Evolutionary conservation across 2,329 filamentous ascomycete species (phyloP), one percentile per base, ranked within the genome.

Genomic region (Aspergillus aculeatus): DNA sequence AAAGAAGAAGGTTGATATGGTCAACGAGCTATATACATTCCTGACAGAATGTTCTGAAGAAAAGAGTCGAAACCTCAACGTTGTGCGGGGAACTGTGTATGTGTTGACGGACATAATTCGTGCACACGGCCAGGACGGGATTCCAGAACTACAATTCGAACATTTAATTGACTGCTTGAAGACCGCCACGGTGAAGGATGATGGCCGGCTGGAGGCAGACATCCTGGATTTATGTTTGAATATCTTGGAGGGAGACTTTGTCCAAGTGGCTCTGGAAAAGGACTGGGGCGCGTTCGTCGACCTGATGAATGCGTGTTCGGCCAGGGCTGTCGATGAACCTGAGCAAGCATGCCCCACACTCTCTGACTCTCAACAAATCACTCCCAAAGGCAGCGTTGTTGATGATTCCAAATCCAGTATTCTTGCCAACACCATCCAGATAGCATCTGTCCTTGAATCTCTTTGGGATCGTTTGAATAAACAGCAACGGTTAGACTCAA

Each of bases 41-140:
- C 61, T 80, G 35, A 65, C 69, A 53, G 71, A 74, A 38, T 70
- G 68, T 19, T 69, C 70, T 12, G 70, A 66, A 23, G 71, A 75
- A 23, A 59, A 71, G n/a, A 64, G 68, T 35, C 72, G 73, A n/a
- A 77, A 77, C 54, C 62, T 76, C 32, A 77, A 77, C 56, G 71
- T 78, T 26, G 65, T 75, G 47, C 76, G 76, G 21, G 77, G 77
- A 23, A 70, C 75, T 4, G 69, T 79, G 9, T 73, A 77, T 60
- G 71, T 76, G 32, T 77, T 78, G 51, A 72, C 73, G 2, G 77
- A 79, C 59, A 68, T 79, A 47, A 64, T 78, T 52, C 71, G 73
- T 50, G 74, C 75, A 26, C 73, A 77, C 52, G 74, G 75, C 19
- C 74, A 77, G 55, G 69, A 72, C 62, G 72, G 71, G 14, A 74